phyloP scores from a whole-genome alignment of 305 asterid genomes.

The Rubia occidens region DNA sequence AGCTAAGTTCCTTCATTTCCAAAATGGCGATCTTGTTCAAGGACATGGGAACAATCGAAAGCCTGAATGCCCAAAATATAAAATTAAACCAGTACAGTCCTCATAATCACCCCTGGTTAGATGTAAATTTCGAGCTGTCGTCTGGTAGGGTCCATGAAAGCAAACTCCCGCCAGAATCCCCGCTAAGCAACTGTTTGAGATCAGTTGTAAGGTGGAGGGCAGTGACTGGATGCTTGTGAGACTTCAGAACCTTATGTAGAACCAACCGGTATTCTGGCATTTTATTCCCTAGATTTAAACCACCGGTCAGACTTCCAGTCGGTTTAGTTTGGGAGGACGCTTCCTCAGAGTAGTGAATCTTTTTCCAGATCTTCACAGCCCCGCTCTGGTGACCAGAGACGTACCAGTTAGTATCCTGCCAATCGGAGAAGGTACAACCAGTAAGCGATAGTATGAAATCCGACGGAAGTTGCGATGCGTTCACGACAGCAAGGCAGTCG shows the following conservation, averaged over 20 bases:
- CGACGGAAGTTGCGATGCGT: constrained; percentile 95
- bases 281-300: constrained; percentile 47
- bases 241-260: constrained; percentile 27
- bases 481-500: constrained; percentile 87
- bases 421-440: constrained; percentile 68
- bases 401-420: constrained; percentile 78
- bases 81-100: neutral
- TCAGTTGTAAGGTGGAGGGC: constrained; percentile 20
- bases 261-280: constrained; percentile 76
- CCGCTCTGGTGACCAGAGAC: constrained; percentile 99
- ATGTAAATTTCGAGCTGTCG: constrained; percentile 58
- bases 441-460: constrained; percentile 77
- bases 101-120: constrained; percentile 51
- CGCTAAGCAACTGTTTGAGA: constrained; percentile 77
- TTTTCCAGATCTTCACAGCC: constrained; percentile 89
- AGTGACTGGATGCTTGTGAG: too few species aligned
- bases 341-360: constrained; percentile 79
- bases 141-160: constrained; percentile 88
- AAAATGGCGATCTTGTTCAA: neutral
- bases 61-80: constrained; percentile 7
- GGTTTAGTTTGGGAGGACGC: constrained; percentile 36
- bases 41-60: constrained; percentile 7
- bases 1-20: constrained; percentile 3
- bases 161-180: constrained; percentile 80
- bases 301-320: constrained; percentile 45